Conservation (phyloP, 352 stramenopile genomes). For the Discostella stelligera region DNA sequence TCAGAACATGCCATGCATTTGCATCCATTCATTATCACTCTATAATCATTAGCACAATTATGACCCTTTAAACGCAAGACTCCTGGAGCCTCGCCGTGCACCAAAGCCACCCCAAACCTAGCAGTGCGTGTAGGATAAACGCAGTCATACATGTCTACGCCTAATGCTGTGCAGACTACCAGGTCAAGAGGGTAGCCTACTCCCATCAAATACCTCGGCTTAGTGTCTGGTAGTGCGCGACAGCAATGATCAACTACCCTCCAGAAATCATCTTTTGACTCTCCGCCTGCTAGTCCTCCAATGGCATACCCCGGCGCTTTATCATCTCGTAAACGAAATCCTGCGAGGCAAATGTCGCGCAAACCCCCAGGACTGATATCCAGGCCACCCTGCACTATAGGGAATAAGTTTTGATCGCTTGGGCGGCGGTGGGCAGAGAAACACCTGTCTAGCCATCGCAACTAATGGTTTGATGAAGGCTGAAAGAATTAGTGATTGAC, state of each 20-base stretch:
- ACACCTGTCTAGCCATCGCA: constrained; percentile 88
- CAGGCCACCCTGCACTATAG: constrained; percentile 94
- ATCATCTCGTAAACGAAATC: constrained; percentile 83
- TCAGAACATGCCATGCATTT: constrained; percentile 64
- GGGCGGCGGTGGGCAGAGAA: constrained; percentile 86
- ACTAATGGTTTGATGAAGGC: not conserved
- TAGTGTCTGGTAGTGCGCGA: constrained; percentile 87
- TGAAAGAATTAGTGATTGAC: not conserved
- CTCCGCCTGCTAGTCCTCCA: constrained; percentile 90
- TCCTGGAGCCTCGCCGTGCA: constrained; percentile 60
- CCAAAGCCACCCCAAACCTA: constrained; percentile 92
- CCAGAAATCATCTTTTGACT: constrained; percentile 94
- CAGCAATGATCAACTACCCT: constrained; percentile 89
- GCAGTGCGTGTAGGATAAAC: constrained; percentile 95
- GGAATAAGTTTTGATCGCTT: constrained; percentile 93
- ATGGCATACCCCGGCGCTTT: constrained; percentile 92
- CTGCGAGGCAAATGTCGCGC: constrained; percentile 90
- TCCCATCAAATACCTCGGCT: constrained; percentile 97
- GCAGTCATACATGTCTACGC: constrained; percentile 97
- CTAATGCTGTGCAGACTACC: constrained; percentile 93
- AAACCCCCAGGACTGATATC: constrained; percentile 89
- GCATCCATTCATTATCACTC: constrained; percentile 69
- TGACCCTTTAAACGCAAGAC: constrained; percentile 70
- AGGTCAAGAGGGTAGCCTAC: constrained; percentile 96
- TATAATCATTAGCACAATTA: constrained; percentile 60